Evolutionary conservation across 176 grass and related monocot species (phyloP).

Genomic region (Olyra latifolia): DNA sequence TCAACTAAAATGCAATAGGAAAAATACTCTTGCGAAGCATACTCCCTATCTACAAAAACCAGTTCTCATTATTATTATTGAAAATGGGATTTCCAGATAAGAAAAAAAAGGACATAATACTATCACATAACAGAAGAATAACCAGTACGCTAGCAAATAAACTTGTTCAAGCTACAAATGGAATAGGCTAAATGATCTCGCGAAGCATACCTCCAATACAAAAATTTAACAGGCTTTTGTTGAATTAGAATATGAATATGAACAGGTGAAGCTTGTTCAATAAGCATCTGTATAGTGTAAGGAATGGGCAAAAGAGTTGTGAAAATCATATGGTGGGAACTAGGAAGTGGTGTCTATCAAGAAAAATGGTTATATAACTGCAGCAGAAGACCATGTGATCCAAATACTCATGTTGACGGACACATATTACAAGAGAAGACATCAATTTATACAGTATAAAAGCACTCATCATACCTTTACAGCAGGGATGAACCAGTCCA

Average conservation of each 20-base stretch:
- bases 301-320: background rate
- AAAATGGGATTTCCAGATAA: background rate
- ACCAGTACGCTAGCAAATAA: background rate
- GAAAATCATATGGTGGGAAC: background rate
- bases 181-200: background rate
- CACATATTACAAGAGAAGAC: background rate
- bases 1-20: background rate
- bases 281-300: background rate
- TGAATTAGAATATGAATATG: slow-evolving; percentile 8
- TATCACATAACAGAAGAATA: background rate
- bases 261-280: background rate
- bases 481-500: slow-evolving; percentile 65
- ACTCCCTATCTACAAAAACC: background rate
- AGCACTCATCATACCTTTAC: slow-evolving; percentile 53
- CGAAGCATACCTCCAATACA: background rate
- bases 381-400: background rate
- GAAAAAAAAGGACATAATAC: background rate
- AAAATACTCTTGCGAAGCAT: background rate
- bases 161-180: background rate
- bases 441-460: background rate
- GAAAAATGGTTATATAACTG: background rate
- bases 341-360: background rate
- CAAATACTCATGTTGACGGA: background rate
- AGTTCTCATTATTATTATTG: background rate
- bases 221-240: background rate